Conservation (phyloP, 2,329 filamentous ascomycete species). For the Decorospora gaudefroyi region DNA sequence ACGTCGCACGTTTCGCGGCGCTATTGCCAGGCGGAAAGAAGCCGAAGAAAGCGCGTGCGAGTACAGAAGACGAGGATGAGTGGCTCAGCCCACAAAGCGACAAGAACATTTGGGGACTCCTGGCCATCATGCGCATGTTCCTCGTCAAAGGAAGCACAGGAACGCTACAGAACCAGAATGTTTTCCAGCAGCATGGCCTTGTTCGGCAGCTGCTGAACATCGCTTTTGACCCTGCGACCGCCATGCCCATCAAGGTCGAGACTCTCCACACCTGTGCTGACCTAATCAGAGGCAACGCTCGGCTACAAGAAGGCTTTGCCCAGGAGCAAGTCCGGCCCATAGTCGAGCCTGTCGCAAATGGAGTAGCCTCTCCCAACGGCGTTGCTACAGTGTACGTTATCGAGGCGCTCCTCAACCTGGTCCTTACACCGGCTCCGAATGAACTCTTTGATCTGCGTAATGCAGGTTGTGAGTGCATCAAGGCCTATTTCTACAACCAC, state of each 20-base stretch:
- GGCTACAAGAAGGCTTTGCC: constrained; percentile 85
- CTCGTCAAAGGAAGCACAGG: constrained; percentile 78
- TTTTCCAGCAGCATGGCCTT: constrained; percentile 82
- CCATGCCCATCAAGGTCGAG: constrained; percentile 80
- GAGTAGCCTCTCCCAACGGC: constrained; percentile 54
- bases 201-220: constrained; percentile 79
- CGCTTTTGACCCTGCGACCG: constrained; percentile 74
- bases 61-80: constrained; percentile 63
- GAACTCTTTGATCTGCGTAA: constrained; percentile 78
- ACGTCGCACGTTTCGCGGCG: constrained; percentile 70
- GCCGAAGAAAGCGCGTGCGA: constrained; percentile 58
- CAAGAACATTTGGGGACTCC: constrained; percentile 87
- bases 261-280: constrained; percentile 85
- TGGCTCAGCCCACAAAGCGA: constrained; percentile 80
- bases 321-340: constrained; percentile 76
- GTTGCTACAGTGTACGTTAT: constrained; percentile 79
- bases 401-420: constrained; percentile 84
- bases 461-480: constrained; percentile 86
- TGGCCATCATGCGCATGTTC: constrained; percentile 86
- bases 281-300: constrained; percentile 78
- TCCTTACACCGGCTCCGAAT: constrained; percentile 68
- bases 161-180: constrained; percentile 79
- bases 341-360: constrained; percentile 51
- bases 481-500: constrained; percentile 88
- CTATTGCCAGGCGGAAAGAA: constrained; percentile 67